A percentile compares a stretch with the other conserved stretches of the same genome.
These are phyloP conservation scores for Coemansia biformis DNA, from an alignment of 192 early-diverging fungal species.

Conservation along the genomic window DNA sequence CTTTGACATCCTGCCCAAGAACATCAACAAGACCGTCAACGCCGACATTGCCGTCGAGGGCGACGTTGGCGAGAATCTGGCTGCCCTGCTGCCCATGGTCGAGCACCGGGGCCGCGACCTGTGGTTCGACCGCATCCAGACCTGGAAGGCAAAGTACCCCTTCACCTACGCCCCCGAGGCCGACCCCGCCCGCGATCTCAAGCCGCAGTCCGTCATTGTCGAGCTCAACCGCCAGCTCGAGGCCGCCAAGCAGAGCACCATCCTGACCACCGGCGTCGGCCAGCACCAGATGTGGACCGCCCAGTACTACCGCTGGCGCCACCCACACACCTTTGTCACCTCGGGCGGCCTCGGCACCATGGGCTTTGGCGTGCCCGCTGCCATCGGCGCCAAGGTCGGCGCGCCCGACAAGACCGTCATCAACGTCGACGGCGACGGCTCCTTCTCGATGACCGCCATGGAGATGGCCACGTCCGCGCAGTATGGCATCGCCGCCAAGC, in stretches of 20 bases:
- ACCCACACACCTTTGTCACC: conserved; percentile 83
- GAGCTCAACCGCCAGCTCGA: conserved; percentile 82
- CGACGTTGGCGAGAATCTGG: conserved; percentile 86
- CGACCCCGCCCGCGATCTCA: conserved; percentile 60
- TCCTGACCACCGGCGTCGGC: conserved; percentile 94
- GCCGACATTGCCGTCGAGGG: conserved; percentile 90
- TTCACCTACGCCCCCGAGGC: conserved; percentile 70
- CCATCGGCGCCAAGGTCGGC: conserved; percentile 96
- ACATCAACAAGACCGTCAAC: conserved; percentile 98
- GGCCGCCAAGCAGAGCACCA: conserved; percentile 83
- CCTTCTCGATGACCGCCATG: conserved; percentile 98
- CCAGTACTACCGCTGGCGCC: conserved; percentile 88
- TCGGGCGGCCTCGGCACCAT: conserved; percentile 98
- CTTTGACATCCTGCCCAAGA: conserved; percentile 99
- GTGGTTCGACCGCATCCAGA: conserved; percentile 78
- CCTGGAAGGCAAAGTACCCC: conserved; percentile 92
- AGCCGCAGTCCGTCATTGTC: conserved; percentile 92
- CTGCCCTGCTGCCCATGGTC: conserved; percentile 72
- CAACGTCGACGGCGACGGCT: conserved; percentile 98
- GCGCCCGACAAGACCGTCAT: conserved; percentile 90
- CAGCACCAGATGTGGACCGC: conserved; percentile 99
- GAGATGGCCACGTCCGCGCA: conserved; percentile 96
- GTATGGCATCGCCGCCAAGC: conserved; percentile 96
- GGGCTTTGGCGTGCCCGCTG: conserved; percentile 94
- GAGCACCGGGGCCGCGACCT: conserved; percentile 62